Evolutionary conservation across 2,329 filamentous ascomycete genomes (phyloP).

Genomic region (Dactylellina drechsleri): DNA sequence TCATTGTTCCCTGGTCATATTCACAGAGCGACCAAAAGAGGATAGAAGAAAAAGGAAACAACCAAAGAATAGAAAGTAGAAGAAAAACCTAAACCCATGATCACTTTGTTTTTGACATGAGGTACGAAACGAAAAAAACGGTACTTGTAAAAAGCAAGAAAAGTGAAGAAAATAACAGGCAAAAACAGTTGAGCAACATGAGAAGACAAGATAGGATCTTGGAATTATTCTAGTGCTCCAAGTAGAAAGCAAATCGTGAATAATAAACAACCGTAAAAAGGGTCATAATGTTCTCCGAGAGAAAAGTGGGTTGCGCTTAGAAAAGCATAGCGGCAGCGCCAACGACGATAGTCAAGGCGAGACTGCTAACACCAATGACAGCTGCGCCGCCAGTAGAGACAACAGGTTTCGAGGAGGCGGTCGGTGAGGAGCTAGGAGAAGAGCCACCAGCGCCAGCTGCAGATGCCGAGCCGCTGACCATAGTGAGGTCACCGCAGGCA

Average conservation of each 20-base stretch:
- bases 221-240: neutral
- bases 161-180: neutral
- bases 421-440: conserved; percentile 1
- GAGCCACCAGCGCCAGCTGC: neutral
- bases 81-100: conserved; percentile 1
- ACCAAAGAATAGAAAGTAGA: conserved; percentile 5
- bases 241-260: too few relatives aligned
- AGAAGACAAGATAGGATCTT: neutral
- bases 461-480: conserved; percentile 14
- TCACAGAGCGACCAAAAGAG: conserved; percentile 7
- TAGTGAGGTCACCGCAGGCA: conserved; percentile 72
- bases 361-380: conserved; percentile 17
- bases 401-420: conserved; percentile 6
- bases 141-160: neutral
- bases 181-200: neutral
- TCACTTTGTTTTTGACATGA: neutral
- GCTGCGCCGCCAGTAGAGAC: conserved; percentile 24
- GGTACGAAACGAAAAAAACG: neutral
- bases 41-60: neutral
- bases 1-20: conserved; percentile 8
- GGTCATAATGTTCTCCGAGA: neutral
- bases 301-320: conserved; percentile 9
- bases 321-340: conserved; percentile 26
- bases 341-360: conserved; percentile 27
- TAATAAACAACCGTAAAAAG: neutral